phyloP scores from a whole-genome alignment of 441 rosid species.

The Erodium trifolium region DNA sequence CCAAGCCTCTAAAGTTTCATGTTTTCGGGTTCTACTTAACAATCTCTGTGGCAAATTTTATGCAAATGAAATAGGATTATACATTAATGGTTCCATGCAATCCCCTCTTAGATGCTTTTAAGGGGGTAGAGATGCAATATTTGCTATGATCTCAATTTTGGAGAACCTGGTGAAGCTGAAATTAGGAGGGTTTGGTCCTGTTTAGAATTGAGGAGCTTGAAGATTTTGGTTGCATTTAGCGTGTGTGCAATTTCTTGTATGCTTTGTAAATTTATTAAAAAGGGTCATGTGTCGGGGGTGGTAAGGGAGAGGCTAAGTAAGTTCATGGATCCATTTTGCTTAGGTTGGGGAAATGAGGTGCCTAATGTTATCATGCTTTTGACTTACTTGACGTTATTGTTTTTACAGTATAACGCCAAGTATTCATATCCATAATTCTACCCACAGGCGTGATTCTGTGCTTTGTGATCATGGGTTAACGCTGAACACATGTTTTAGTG shows the following conservation, averaged over 20 bases:
- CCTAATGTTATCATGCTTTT: not conserved
- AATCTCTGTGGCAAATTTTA: not conserved
- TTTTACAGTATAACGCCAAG: not conserved
- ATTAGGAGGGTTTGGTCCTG: not conserved
- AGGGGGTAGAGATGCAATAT: not conserved
- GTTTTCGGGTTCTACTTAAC: not conserved
- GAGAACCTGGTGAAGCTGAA: not conserved
- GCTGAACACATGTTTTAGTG: too few relatives aligned
- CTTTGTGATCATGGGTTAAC: too few relatives aligned
- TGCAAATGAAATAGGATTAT: not conserved
- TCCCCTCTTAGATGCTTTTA: not conserved
- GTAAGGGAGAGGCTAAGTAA: not conserved
- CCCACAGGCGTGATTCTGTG: not conserved
- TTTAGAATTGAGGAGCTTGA: not conserved
- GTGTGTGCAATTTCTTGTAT: too few relatives aligned
- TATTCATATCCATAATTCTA: not conserved
- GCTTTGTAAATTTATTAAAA: too few relatives aligned
- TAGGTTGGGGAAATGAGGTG: not conserved
- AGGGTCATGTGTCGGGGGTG: not conserved
- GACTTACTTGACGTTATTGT: too few relatives aligned
- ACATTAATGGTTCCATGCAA: not conserved
- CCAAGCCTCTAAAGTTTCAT: not conserved
- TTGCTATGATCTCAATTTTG: not conserved
- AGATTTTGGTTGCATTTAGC: too few relatives aligned
- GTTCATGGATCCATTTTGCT: not conserved